Conservation (phyloP, 176 grass and related monocot genomes). For the Oryza nivara region DNA sequence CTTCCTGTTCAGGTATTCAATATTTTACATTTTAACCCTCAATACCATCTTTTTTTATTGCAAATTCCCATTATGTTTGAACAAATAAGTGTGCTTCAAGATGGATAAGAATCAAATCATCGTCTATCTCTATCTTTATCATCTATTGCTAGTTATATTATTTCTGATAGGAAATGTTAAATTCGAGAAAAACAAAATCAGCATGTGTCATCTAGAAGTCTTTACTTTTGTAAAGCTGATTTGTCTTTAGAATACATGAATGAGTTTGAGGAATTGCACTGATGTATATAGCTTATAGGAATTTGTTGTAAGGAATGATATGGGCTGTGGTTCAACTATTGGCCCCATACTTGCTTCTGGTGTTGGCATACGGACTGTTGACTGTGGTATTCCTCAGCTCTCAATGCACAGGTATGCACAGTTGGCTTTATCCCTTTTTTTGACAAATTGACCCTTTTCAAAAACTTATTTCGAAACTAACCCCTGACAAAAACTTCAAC, state of each 20-base stretch:
- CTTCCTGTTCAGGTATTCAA: slow-evolving; percentile 80
- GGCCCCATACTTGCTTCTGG: slow-evolving; percentile 96
- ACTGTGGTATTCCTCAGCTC: slow-evolving; percentile 98
- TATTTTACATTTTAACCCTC: slow-evolving; percentile 15
- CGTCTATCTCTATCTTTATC: background rate
- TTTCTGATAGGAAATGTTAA: background rate
- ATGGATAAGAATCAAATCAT: background rate
- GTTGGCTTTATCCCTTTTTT: too few species aligned
- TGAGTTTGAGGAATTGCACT: background rate
- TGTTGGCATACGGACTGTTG: slow-evolving; percentile 83
- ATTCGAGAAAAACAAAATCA: background rate
- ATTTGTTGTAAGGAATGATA: slow-evolving; percentile 94
- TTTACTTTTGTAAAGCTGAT: background rate
- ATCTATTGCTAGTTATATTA: background rate
- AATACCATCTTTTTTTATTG: background rate
- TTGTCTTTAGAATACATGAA: background rate
- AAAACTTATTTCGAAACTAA: too few species aligned
- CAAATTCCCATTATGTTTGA: background rate
- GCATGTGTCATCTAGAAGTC: background rate
- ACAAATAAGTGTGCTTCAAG: background rate
- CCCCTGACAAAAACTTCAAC: too few species aligned
- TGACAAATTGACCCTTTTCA: too few species aligned
- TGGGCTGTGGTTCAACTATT: slow-evolving; percentile 96
- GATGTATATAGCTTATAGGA: slow-evolving; percentile 51
- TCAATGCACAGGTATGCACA: slow-evolving; percentile 90